A percentile compares a stretch with the other conserved stretches of the same genome.
These are phyloP conservation scores for Hypoxylon sp. DNA, from an alignment of 2,329 filamentous ascomycete species.

Conservation along the genomic window DNA sequence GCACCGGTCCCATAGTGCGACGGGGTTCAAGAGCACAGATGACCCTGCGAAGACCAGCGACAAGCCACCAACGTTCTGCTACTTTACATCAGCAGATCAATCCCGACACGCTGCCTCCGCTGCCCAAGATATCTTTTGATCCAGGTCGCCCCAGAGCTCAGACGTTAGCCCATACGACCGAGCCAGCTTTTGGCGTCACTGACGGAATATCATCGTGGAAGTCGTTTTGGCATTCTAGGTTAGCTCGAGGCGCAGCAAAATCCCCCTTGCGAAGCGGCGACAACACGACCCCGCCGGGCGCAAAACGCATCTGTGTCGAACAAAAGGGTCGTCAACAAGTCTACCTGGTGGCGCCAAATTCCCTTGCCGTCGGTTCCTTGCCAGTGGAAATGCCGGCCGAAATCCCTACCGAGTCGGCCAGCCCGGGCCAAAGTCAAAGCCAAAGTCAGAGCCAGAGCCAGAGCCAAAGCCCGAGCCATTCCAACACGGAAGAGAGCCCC, in stretches of 20 bases:
- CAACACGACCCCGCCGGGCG: constrained; percentile 36
- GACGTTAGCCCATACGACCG: constrained; percentile 36
- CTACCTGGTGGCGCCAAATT: constrained; percentile 50
- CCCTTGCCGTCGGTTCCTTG: constrained; percentile 36
- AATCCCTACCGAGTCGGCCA: constrained; percentile 21
- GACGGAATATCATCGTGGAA: constrained; percentile 52
- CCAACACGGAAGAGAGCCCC: constrained; percentile 38
- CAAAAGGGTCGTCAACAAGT: constrained; percentile 45
- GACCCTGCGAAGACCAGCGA: constrained; percentile 75
- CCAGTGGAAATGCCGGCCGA: constrained; percentile 21
- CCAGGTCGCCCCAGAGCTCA: constrained; percentile 46
- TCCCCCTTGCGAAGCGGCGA: constrained; percentile 40
- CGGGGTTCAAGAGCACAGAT: constrained; percentile 67
- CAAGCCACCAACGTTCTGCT: constrained; percentile 79
- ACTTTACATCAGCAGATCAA: constrained; percentile 65
- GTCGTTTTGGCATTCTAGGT: constrained; percentile 64
- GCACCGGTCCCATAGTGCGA: constrained; percentile 52
- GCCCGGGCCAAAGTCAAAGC: neutral
- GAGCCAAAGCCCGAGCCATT: too few species aligned
- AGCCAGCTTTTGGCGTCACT: constrained; percentile 15
- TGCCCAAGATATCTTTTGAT: constrained; percentile 45
- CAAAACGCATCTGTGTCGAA: constrained; percentile 47
- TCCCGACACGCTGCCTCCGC: constrained; percentile 36
- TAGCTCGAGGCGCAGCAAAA: constrained; percentile 37
- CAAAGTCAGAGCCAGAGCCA: too few species aligned